phyloP scores from a whole-genome alignment of 2,329 filamentous ascomycete species.

The Thielaviopsis punctulata region DNA sequence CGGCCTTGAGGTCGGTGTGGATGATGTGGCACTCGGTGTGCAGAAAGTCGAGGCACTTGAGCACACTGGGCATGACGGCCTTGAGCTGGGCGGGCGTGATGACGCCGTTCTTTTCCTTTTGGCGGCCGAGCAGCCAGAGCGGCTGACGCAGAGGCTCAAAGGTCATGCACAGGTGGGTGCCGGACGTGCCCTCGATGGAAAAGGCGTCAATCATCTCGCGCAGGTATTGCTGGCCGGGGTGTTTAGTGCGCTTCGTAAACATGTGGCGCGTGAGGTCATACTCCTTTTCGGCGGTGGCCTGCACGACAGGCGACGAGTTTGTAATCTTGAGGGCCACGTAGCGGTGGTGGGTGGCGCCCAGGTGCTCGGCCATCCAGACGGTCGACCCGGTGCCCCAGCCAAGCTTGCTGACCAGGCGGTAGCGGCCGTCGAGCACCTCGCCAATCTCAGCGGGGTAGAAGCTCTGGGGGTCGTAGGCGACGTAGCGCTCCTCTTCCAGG shows the following conservation, averaged over 20 bases:
- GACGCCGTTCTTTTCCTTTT: constrained; percentile 22
- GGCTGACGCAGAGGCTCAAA: constrained; percentile 25
- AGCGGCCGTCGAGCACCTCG: constrained; percentile 20
- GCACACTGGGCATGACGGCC: constrained; percentile 18
- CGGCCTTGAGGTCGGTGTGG: constrained; percentile 29
- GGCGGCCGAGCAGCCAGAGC: constrained; percentile 21
- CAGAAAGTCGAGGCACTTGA: constrained; percentile 25
- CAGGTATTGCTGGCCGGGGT: constrained; percentile 18
- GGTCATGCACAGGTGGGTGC: constrained; percentile 21
- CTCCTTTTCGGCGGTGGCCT: constrained; percentile 15
- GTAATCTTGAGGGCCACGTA: constrained; percentile 18
- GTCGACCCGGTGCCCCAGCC: constrained; percentile 24
- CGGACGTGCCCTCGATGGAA: constrained; percentile 16
- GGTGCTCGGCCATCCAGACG: constrained; percentile 21
- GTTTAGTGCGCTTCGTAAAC: constrained; percentile 12
- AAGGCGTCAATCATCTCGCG: constrained; percentile 19
- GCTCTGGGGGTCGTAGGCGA: constrained; percentile 15
- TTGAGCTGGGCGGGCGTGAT: constrained; percentile 21
- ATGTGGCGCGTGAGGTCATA: constrained; percentile 15
- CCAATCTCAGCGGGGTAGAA: constrained; percentile 21
- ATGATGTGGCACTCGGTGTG: constrained; percentile 26
- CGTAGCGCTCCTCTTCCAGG: constrained; percentile 16
- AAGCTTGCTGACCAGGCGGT: constrained; percentile 22
- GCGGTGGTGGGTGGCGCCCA: constrained; percentile 13
- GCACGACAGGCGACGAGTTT: constrained; percentile 15